Base-by-base conservation (phyloP, 164 flowering plant genomes). In the Hamamelis virginiana region DNA sequence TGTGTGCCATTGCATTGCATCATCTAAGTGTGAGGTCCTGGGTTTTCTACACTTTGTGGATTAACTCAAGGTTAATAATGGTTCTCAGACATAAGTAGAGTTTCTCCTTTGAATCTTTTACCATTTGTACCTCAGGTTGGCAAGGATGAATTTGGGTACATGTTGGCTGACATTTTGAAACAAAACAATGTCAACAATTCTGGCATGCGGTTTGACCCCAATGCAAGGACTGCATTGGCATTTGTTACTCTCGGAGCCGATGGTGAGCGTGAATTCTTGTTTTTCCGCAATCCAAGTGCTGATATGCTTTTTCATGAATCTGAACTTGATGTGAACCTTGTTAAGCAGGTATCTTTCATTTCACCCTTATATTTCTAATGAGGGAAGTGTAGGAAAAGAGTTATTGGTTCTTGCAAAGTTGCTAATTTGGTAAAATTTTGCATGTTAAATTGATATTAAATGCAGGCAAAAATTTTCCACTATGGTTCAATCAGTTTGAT, bases 401-500 rank as follows among this genome's bases (percentile, higher is more conserved):
- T 8, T 27, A 1, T 50, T 48, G 9, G n/a, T 22, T 56, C 48
- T 61, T 38, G 25, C 13, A 44, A 15, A 13, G 46, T 28, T 16
- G 18, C 15, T 47, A 48, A 15, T 16, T 38, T n/a, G 28, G 25
- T 69, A 22, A 28, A 48, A n/a, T n/a, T n/a, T n/a, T 21, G 18
- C 64, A 9, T 21, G 28, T 58, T 22, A 4, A 26, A 25, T 43
- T 68, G 13, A 51, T 19, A 13, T 25, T 58, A 45, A 21, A 8
- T 76, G 71, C 89, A 89, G 90, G 89, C 83, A 18, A 70, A 55
- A 33, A 81, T 91, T 59, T 91, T 91, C 72, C 96, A 91, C 72
- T 91, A 86, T 72, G 94, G 96, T 19, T 91, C 96, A 21, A 86
- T 89, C 38, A 87, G 89, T 78, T 84, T 91, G 84, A 91, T 89